These are phyloP conservation scores for Boletus sp. DNA, from an alignment of 1,284 basidiomycete species.

Conservation along the genomic window DNA sequence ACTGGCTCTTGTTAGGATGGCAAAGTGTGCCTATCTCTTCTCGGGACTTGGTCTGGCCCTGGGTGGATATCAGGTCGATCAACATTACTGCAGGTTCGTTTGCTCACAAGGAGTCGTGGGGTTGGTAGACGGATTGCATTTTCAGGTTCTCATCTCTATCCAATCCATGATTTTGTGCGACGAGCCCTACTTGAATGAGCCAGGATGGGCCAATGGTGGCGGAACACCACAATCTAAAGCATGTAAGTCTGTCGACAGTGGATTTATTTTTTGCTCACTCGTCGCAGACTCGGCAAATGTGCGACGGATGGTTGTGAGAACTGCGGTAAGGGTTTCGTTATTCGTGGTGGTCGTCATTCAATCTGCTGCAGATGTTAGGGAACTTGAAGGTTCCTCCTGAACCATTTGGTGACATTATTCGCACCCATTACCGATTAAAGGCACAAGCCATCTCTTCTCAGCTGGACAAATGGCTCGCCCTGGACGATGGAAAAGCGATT, in stretches of 20 bases:
- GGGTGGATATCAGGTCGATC: constrained; percentile 87
- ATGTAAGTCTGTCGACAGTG: constrained; percentile 47
- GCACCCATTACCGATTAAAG: constrained; percentile 88
- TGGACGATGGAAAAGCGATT: constrained; percentile 67
- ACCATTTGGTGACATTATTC: constrained; percentile 79
- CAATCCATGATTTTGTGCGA: constrained; percentile 92
- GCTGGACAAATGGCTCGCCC: constrained; percentile 73
- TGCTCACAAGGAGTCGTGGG: background rate
- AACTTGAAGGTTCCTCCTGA: constrained; percentile 80
- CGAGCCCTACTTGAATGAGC: constrained; percentile 88
- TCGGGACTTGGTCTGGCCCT: constrained; percentile 91
- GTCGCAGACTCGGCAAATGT: constrained; percentile 78
- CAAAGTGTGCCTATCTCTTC: constrained; percentile 86
- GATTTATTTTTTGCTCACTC: constrained; percentile 6
- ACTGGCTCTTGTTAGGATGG: constrained; percentile 55
- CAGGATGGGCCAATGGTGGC: constrained; percentile 72
- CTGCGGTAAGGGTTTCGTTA: constrained; percentile 57
- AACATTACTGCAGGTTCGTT: constrained; percentile 71
- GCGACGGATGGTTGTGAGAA: constrained; percentile 82
- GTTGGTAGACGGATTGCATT: constrained; percentile 2
- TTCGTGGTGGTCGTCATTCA: constrained; percentile 7
- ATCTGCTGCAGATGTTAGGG: constrained; percentile 67
- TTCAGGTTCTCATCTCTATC: constrained; percentile 84
- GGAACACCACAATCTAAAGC: constrained; percentile 72
- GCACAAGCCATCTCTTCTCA: constrained; percentile 66